Percentiles rank a stretch among this genome's conserved stretches.
Conservation (phyloP, 2,329 filamentous ascomycete genomes). For the Fusarium stilboides region DNA sequence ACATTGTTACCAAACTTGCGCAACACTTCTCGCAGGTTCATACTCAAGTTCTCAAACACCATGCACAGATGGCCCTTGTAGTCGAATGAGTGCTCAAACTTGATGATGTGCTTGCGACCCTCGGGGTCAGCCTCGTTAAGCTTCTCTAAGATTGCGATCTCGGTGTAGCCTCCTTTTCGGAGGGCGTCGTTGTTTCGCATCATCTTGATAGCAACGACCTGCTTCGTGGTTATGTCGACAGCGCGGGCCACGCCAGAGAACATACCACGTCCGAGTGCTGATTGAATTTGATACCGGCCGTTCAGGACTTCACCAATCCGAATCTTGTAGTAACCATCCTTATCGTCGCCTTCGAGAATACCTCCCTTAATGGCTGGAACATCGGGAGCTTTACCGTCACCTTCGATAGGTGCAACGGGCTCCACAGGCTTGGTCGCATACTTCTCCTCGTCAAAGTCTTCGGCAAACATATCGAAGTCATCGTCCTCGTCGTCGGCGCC, state of each 20-base stretch:
- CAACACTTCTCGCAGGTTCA: constrained; percentile 93
- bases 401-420: constrained; percentile 55
- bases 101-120: constrained; percentile 92
- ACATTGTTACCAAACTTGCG: constrained; percentile 97
- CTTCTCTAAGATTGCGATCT: constrained; percentile 93
- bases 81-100: constrained; percentile 89
- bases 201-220: constrained; percentile 95
- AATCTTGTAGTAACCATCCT: constrained; percentile 96
- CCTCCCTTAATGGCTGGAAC: constrained; percentile 77
- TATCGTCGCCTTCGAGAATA: constrained; percentile 93
- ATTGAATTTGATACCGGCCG: constrained; percentile 89
- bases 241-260: constrained; percentile 97
- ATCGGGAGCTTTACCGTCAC: constrained; percentile 63
- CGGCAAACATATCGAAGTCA: constrained; percentile 89
- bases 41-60: constrained; percentile 94
- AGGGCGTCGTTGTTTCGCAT: constrained; percentile 97
- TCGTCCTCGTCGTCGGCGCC: constrained; percentile 64
- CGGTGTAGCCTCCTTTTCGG: constrained; percentile 91
- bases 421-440: constrained; percentile 67
- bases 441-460: constrained; percentile 79
- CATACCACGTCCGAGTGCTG: constrained; percentile 92
- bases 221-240: constrained; percentile 80
- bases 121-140: constrained; percentile 88
- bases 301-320: constrained; percentile 92
- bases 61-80: constrained; percentile 97